Base-by-base conservation (phyloP, 2,329 filamentous ascomycete genomes). In the Rhexocercosporidium sp. region DNA sequence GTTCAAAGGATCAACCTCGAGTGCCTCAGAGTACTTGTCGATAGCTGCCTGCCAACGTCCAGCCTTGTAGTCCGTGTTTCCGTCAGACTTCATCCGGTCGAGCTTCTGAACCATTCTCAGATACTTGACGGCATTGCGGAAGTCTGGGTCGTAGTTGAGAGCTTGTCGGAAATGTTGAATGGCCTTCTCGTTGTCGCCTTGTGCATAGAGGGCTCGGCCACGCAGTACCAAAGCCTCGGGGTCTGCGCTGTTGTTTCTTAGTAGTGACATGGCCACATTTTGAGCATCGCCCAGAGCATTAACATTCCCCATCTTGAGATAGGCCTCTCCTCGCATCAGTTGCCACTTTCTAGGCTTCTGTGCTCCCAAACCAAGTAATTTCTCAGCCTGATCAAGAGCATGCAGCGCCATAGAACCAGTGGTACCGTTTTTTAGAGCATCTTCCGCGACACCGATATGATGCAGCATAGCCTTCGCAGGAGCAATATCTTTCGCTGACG, bases 171-270 rank as follows among this genome's bases (percentile, higher is more conserved):
- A 96, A 79, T 96, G 92, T 77, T 95, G 92, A 51, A 97, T 86
- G 1, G 96, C 95, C 84, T 97, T 97, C 2, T 96, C 92, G 76
- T 97, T 97, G 73, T 99, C 96, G 34, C 96, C 96, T 78, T 96
- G 92, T 3, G 90, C 90, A 75, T 98, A 98, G 59, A 97, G 85
- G 18, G 93, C 91, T 70, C 94, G 89, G 27, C 95, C 96, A 57
- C 95, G 89, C 61, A 99, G 87, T 6, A 97, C 92, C 70, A 99
- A 83, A 1, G 95, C 96, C 81, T 99, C 96, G 1, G 96, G 94
- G 76, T 99, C 96, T 77, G 95, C 91, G 78, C 85, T 93, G 82
- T 98, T 98, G 77, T 87, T 85, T 62, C 96, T 89, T 69, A 99
- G 84, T 73, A 99, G 81, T 2, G 87, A 88, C 88, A 97, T 97